These are phyloP conservation scores for Paxillus involutus DNA, from an alignment of 768 basidiomycete species.

Conservation along the genomic window DNA sequence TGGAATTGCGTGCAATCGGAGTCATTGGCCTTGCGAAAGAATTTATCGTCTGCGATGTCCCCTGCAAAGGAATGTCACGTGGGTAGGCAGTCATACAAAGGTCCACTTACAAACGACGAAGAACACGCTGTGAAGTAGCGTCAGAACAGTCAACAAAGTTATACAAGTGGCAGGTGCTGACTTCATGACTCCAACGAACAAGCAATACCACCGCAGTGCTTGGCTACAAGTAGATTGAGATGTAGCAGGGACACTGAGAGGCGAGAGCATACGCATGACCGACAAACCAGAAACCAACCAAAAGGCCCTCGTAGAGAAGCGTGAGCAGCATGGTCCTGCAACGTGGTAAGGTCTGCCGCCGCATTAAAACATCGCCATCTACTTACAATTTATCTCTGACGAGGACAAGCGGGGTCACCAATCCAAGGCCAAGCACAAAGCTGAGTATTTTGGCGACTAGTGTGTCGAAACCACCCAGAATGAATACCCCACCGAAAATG, in stretches of 20 bases:
- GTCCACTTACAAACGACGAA: slow-evolving; percentile 78
- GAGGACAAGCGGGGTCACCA: slow-evolving; percentile 81
- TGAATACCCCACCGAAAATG: slow-evolving; percentile 77
- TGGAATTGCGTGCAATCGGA: slow-evolving; percentile 91
- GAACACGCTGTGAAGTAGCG: slow-evolving; percentile 51
- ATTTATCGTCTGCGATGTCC: slow-evolving; percentile 93
- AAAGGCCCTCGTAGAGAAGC: slow-evolving; percentile 75
- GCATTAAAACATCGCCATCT: neutral
- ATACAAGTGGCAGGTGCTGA: slow-evolving; percentile 35
- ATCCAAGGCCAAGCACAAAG: slow-evolving; percentile 84
- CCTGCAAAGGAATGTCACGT: slow-evolving; percentile 41
- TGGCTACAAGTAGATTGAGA: slow-evolving; percentile 43
- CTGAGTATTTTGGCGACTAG: slow-evolving; percentile 91
- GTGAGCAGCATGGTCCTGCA: slow-evolving; percentile 84
- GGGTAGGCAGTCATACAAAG: neutral
- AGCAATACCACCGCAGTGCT: slow-evolving; percentile 81
- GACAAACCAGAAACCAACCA: slow-evolving; percentile 95
- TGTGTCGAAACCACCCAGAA: slow-evolving; percentile 84
- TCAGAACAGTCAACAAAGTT: slow-evolving; percentile 6
- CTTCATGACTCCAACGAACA: slow-evolving; percentile 87
- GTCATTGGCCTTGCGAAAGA: slow-evolving; percentile 93
- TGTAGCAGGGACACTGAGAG: neutral
- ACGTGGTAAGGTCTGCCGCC: slow-evolving; percentile 10
- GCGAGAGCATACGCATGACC: slow-evolving; percentile 72
- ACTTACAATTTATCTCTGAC: slow-evolving; percentile 89